A percentile compares a stretch with the other conserved stretches of the same genome.
Conservation (phyloP, 176 grass and related monocot species). For the Chloris gayana region DNA sequence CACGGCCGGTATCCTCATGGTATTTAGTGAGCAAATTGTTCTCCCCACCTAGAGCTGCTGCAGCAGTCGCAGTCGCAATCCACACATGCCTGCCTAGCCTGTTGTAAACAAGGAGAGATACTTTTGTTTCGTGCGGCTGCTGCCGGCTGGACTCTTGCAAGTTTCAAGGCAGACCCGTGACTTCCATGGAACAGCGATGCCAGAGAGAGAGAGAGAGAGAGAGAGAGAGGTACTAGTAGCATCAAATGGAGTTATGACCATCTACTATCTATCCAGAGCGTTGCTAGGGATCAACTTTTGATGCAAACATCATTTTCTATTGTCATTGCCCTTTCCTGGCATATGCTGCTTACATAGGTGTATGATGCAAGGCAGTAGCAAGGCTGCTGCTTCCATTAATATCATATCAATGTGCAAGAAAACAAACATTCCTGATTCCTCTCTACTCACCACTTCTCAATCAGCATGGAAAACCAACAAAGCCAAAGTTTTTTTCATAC, state of each 20-base stretch:
- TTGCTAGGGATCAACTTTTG: conserved; percentile 47
- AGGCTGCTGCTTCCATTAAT: conserved; percentile 68
- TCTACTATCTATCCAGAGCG: conserved; percentile 12
- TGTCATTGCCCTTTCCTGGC: conserved; percentile 36
- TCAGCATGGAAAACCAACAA: conserved; percentile 53
- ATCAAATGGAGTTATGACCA: conserved; percentile 40
- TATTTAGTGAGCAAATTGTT: conserved; percentile 77
- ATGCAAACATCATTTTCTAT: conserved; percentile 62
- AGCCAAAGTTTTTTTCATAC: neutral
- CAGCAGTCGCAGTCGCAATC: neutral
- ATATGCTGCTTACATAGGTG: conserved; percentile 22
- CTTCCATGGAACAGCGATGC: no score
- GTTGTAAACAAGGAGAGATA: conserved; percentile 48
- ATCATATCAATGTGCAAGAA: conserved; percentile 58
- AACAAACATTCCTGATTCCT: conserved; percentile 68
- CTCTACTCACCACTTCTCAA: conserved; percentile 34
- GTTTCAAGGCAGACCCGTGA: conserved; percentile 67
- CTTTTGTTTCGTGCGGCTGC: conserved; percentile 39
- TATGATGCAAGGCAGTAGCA: conserved; percentile 20
- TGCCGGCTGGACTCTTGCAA: conserved; percentile 26
- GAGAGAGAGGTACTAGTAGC: neutral
- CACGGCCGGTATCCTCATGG: conserved; percentile 59
- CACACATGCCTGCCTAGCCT: conserved; percentile 14
- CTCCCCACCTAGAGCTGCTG: conserved; percentile 23
- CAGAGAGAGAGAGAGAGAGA: conserved; percentile 1